These are phyloP conservation scores for Umbilicus rupestris DNA, from an alignment of 164 flowering plant species.

Conservation along the genomic window DNA sequence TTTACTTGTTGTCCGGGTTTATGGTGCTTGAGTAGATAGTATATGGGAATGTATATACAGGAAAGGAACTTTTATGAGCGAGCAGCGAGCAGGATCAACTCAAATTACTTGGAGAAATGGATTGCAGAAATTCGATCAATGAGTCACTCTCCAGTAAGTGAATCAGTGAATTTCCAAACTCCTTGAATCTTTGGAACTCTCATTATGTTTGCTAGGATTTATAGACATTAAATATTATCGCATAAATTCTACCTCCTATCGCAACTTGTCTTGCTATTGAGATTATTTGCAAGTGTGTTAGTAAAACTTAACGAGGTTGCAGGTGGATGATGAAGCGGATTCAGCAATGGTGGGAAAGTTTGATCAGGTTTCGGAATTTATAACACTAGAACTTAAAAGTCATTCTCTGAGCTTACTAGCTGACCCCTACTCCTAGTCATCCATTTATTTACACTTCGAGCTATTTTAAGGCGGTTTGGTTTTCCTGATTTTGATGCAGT, in stretches of 20 bases:
- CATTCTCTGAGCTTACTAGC: background rate
- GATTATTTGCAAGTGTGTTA: background rate
- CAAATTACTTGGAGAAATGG: background rate
- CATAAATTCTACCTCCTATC: background rate
- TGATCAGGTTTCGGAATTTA: background rate
- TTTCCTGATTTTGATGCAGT: background rate
- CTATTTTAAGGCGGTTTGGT: background rate
- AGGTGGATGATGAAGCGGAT: constrained; percentile 4
- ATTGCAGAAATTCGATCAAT: background rate
- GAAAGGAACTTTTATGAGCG: background rate
- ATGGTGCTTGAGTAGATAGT: background rate
- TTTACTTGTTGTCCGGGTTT: background rate
- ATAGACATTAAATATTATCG: background rate
- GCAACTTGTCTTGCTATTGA: background rate
- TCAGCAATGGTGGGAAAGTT: constrained; percentile 6
- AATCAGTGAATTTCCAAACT: background rate
- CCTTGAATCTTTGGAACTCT: background rate
- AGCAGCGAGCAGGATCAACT: background rate
- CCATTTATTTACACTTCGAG: background rate
- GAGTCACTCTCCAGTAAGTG: background rate
- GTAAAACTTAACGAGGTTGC: background rate
- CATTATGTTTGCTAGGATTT: background rate
- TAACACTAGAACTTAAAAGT: background rate
- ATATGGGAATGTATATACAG: background rate
- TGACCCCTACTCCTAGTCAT: background rate